A percentile compares a stretch with the other conserved stretches of the same genome.
Evolutionary conservation across 192 early-diverging fungal genomes (phyloP).

Genomic region (Lobulomyces angularis): DNA sequence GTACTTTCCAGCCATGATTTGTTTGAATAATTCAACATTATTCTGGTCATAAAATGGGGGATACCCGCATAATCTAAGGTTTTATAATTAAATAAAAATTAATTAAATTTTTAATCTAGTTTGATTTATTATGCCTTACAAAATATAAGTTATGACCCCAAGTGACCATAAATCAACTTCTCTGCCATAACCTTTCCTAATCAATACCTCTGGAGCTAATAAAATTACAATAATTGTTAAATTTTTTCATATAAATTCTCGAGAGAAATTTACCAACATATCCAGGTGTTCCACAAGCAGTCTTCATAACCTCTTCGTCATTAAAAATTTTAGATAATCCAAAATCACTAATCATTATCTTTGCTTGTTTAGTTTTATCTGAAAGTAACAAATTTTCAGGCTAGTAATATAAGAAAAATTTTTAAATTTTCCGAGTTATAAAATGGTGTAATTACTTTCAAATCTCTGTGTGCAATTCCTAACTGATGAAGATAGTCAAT

Average conservation of each 20-base stretch:
- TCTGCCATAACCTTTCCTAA: slow-evolving; percentile 50
- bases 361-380: slow-evolving; percentile 27
- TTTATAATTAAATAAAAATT: neutral
- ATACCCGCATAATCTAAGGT: slow-evolving; percentile 62
- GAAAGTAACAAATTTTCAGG: slow-evolving; percentile 44
- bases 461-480: slow-evolving; percentile 86
- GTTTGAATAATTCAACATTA: slow-evolving; percentile 47
- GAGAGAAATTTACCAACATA: slow-evolving; percentile 33
- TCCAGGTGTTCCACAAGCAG: slow-evolving; percentile 79
- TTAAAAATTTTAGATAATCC: slow-evolving; percentile 76
- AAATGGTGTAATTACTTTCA: slow-evolving; percentile 43
- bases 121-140: slow-evolving; percentile 9
- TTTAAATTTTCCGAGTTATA: slow-evolving; percentile 2
- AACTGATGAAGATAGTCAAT: slow-evolving; percentile 73
- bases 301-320: slow-evolving; percentile 50
- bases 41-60: slow-evolving; percentile 69
- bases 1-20: slow-evolving; percentile 60
- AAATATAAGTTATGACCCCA: slow-evolving; percentile 89
- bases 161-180: slow-evolving; percentile 88
- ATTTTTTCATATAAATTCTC: neutral
- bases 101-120: slow-evolving; percentile 2
- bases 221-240: slow-evolving; percentile 3
- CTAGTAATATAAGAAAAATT: slow-evolving; percentile 12
- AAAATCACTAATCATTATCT: slow-evolving; percentile 91
- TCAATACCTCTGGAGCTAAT: slow-evolving; percentile 80